Percentiles rank a stretch among this genome's conserved stretches.
phyloP scores from a whole-genome alignment of 306 rosid species.

The Ziziphus jujuba region DNA sequence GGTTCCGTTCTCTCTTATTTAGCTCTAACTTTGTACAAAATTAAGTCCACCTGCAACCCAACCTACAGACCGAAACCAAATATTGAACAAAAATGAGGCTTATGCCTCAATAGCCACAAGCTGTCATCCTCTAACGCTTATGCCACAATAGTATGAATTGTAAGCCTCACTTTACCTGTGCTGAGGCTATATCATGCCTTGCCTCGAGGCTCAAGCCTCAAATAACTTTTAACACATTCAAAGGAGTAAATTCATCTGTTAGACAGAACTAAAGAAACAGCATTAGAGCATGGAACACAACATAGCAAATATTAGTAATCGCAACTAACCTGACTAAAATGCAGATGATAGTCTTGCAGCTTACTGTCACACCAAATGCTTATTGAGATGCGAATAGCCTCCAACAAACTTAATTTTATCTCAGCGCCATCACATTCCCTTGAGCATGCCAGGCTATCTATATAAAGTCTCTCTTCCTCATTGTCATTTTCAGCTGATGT shows the following conservation, averaged over 20 bases:
- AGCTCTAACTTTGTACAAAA: too few relatives aligned
- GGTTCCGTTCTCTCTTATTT: too few relatives aligned
- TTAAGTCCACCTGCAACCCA: too few relatives aligned
- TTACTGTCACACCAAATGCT: constrained; percentile 51
- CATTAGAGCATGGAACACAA: neutral
- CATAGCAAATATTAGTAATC: constrained; percentile 13
- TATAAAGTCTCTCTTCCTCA: constrained; percentile 31
- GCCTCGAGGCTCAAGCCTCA: too few relatives aligned
- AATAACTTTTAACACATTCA: too few relatives aligned
- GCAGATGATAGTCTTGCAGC: constrained; percentile 55
- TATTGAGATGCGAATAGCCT: constrained; percentile 45
- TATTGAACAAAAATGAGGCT: too few relatives aligned
- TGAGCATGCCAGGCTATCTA: constrained; percentile 39
- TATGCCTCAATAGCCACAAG: too few relatives aligned
- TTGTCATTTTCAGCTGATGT: constrained; percentile 32
- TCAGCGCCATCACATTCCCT: constrained; percentile 29
- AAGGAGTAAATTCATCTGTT: neutral
- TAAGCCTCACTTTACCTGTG: too few relatives aligned
- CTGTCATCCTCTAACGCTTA: too few relatives aligned
- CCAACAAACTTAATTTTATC: constrained; percentile 41
- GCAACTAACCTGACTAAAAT: constrained; percentile 46
- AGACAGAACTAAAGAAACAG: constrained; percentile 1
- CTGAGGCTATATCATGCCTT: too few relatives aligned
- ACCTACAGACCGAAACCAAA: too few relatives aligned
- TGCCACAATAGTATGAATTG: too few relatives aligned